phyloP scores from a whole-genome alignment of 768 basidiomycete species.

The Cystobasidium ongulense region DNA sequence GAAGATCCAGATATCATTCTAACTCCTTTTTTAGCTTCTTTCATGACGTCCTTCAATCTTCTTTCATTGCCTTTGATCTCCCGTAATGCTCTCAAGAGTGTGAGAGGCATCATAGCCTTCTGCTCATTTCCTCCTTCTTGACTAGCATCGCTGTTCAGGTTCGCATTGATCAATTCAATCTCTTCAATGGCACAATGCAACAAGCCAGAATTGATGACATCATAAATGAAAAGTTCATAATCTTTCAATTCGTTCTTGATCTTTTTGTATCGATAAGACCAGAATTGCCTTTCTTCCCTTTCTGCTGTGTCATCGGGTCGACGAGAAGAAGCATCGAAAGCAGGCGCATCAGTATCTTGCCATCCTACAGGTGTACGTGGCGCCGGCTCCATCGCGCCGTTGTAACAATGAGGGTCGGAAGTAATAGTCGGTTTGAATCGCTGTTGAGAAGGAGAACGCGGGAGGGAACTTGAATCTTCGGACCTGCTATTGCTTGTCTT shows the following conservation, averaged over 20 bases:
- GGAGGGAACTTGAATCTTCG: conserved; percentile 49
- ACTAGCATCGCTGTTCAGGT: too few species aligned
- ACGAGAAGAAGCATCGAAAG: background rate
- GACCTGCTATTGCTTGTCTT: background rate
- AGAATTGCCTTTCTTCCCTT: conserved; percentile 65
- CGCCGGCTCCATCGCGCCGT: conserved; percentile 13
- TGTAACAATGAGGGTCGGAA: conserved; percentile 26
- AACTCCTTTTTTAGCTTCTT: too few species aligned
- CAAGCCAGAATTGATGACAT: background rate
- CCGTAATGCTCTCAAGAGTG: too few species aligned
- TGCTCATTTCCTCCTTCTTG: too few species aligned
- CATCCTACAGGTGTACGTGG: background rate
- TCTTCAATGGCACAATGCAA: too few species aligned
- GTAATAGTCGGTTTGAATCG: conserved; percentile 47
- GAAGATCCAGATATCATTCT: too few species aligned
- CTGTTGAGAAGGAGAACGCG: conserved; percentile 63
- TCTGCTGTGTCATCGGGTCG: conserved; percentile 46
- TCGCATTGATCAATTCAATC: too few species aligned
- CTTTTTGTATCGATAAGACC: conserved; percentile 61
- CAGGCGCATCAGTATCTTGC: background rate
- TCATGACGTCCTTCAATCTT: too few species aligned
- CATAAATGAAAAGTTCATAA: background rate
- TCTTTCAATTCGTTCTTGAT: conserved; percentile 44
- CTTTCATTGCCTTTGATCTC: too few species aligned
- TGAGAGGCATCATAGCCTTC: too few species aligned